Evolutionary conservation across 805 yeast genomes (phyloP).

Genomic region (Saccharomycopsis microspora): DNA sequence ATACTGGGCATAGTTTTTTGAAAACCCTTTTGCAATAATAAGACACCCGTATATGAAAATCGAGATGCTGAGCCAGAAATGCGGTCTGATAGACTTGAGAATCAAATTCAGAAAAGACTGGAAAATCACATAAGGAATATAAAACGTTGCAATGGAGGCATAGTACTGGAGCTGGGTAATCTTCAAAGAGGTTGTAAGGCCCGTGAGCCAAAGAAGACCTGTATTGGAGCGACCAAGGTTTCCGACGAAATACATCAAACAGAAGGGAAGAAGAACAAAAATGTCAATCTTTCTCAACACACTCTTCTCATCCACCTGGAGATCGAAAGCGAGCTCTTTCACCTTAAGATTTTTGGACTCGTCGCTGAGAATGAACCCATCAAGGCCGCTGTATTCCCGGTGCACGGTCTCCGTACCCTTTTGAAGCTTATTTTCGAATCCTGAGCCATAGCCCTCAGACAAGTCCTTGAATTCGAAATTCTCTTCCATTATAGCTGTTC

Average conservation of each 20-base stretch:
- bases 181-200: background rate
- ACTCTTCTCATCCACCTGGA: slow-evolving; percentile 37
- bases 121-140: slow-evolving; percentile 47
- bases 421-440: no score
- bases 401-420: no score
- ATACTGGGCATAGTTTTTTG: slow-evolving; percentile 42
- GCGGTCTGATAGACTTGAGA: slow-evolving; percentile 49
- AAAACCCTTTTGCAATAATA: slow-evolving; percentile 54
- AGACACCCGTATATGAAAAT: slow-evolving; percentile 54
- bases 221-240: slow-evolving; percentile 41
- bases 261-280: slow-evolving; percentile 59
- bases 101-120: slow-evolving; percentile 54
- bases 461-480: no score
- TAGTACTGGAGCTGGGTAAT: background rate
- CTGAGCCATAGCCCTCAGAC: no score
- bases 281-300: slow-evolving; percentile 54
- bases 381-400: no score
- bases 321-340: slow-evolving; percentile 26
- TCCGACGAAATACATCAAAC: slow-evolving; percentile 54
- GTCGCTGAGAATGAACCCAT: background rate
- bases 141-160: slow-evolving; percentile 43
- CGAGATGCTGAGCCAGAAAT: slow-evolving; percentile 46
- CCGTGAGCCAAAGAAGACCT: background rate
- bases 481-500: no score
- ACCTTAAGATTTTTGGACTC: slow-evolving; percentile 13